These are phyloP conservation scores for Kandelia obovata DNA, from an alignment of 345 rosid genomes.

Conservation along the genomic window DNA sequence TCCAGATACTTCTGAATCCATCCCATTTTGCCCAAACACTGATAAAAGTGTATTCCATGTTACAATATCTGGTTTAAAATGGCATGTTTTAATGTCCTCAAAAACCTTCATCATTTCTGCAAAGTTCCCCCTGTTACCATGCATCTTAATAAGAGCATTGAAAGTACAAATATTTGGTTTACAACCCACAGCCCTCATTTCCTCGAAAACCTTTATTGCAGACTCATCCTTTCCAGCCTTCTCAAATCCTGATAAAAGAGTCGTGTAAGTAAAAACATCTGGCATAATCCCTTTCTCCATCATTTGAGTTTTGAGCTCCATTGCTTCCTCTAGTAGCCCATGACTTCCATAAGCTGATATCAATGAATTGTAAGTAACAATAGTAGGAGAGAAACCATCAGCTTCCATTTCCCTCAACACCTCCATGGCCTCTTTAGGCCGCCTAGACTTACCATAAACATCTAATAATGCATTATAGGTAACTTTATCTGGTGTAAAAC, in stretches of 20 bases:
- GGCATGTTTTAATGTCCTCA: conserved; percentile 66
- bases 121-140: conserved; percentile 82
- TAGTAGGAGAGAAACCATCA: conserved; percentile 58
- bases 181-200: conserved; percentile 73
- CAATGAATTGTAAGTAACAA: conserved; percentile 79
- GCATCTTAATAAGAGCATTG: conserved; percentile 91
- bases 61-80: conserved; percentile 71
- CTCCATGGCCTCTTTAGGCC: conserved; percentile 77
- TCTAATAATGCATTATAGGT: conserved; percentile 77
- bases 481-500: conserved; percentile 76
- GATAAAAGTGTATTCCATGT: conserved; percentile 93
- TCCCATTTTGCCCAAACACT: conserved; percentile 87
- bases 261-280: conserved; percentile 93
- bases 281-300: conserved; percentile 61
- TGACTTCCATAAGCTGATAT: conserved; percentile 83
- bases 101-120: conserved; percentile 89
- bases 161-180: conserved; percentile 90
- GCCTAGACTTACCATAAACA: conserved; percentile 87
- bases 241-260: conserved; percentile 83
- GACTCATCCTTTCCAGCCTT: conserved; percentile 81
- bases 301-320: conserved; percentile 78
- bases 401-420: conserved; percentile 78
- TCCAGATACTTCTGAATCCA: conserved; percentile 85
- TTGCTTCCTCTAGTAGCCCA: conserved; percentile 69
- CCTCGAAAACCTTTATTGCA: conserved; percentile 69